Percentiles rank a stretch among this genome's conserved stretches.
Evolutionary conservation across 768 basidiomycete genomes (phyloP).

Genomic region (Phaeotremella skinneri): DNA sequence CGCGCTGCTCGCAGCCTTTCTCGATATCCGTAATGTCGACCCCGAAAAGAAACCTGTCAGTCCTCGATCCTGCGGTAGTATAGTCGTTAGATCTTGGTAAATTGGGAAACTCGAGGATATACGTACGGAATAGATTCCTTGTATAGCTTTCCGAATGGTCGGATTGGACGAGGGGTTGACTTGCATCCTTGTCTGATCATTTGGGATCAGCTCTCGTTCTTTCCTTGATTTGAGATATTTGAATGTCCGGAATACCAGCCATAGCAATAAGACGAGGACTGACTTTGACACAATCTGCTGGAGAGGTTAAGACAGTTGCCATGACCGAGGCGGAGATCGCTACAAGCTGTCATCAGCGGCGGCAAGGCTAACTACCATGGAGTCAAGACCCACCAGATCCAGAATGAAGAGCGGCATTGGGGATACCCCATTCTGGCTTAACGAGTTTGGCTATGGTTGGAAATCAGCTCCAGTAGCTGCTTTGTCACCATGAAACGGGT

Average conservation of each 20-base stretch:
- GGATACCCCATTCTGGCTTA: constrained; percentile 37
- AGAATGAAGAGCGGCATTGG: constrained; percentile 49
- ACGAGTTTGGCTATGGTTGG: constrained; percentile 7
- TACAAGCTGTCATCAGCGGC: constrained; percentile 45
- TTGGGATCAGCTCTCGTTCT: too few relatives aligned
- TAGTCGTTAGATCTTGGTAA: not conserved
- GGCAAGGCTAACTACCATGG: not conserved
- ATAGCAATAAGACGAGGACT: constrained; percentile 4
- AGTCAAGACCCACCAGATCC: constrained; percentile 34
- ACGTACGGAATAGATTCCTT: constrained; percentile 68
- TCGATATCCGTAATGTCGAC: constrained; percentile 71
- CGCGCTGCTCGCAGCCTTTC: constrained; percentile 83
- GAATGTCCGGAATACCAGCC: not conserved
- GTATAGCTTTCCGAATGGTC: constrained; percentile 64
- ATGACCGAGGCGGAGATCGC: constrained; percentile 79
- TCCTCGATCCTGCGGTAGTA: constrained; percentile 67
- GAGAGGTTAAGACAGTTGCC: constrained; percentile 81
- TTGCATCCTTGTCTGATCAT: constrained; percentile 80
- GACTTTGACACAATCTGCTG: constrained; percentile 92
- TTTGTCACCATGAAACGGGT: too few relatives aligned
- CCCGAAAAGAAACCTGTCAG: constrained; percentile 80
- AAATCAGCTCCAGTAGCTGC: constrained; percentile 57
- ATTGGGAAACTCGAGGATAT: constrained; percentile 5
- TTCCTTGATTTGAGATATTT: too few relatives aligned
- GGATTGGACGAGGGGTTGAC: constrained; percentile 79